Base-by-base conservation (phyloP, 257 asterid species). In the Nicotiana knightiana region DNA sequence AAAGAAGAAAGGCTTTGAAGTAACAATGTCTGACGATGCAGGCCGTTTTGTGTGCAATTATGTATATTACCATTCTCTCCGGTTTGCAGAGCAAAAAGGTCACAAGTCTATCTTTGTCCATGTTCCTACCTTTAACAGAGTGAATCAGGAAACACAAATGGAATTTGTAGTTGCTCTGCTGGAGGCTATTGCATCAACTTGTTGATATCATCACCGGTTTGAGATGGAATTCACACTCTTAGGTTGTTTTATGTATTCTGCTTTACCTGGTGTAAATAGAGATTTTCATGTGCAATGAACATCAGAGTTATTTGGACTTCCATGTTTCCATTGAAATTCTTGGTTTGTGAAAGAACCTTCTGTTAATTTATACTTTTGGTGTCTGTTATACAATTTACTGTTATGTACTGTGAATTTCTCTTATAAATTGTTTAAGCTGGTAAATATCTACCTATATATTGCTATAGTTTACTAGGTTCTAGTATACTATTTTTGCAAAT, bases 41-140 rank as follows among this genome's bases (percentile, higher is more conserved):
- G 95, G 93, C 53, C 89, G 89, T 1, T 91, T 90, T 55, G 93
- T 91, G 81, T 90, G 95, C 85, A 91, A 91, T 79, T 91, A 85
- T 46, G 93, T 91, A 1, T 91, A 91, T 81, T 91, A 91, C 82
- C 91, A 91, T 58, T 91, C 95, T 35, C 93, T 91, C 35, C 67
- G 70, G n/a, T 86, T 82, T 2, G 90, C 93, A 24, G 90, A 89
- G 18, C 83, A 84, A 81, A 90, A 88, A 76, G 93, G 92, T 59
- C 88, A 88, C 76, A 86, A 87, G 30, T 87, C 89, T 55, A 79
- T 91, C 48, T 91, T 91, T 87, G 93, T 89, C 46, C 93, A 89
- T 87, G 81, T 91, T 46, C 93, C 94, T 6, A 87, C 88, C 51
- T 89, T 91, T 68, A 81, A 85, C 9, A 87, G 85, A 83, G 59